These are phyloP conservation scores for Bauhinia variegata DNA, from an alignment of 306 rosid species.

Conservation along the genomic window DNA sequence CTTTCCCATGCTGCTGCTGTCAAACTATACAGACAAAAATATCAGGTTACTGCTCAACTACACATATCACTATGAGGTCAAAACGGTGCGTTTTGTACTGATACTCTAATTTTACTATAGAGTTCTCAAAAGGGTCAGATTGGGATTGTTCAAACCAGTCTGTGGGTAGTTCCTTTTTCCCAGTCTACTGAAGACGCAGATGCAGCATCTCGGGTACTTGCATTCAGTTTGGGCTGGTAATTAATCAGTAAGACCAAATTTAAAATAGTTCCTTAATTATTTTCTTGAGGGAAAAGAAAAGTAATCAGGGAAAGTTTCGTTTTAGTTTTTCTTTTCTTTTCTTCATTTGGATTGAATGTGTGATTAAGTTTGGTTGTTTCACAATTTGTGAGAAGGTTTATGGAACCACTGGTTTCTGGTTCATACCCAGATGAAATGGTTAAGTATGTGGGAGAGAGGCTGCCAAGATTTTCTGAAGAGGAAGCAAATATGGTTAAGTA, in stretches of 20 bases:
- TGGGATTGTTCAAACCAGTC: conserved; percentile 33
- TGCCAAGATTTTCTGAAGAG: conserved; percentile 45
- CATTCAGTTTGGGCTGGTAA: conserved; percentile 43
- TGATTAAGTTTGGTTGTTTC: not conserved
- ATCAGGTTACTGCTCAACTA: conserved; percentile 23
- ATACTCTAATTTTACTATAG: conserved; percentile 2
- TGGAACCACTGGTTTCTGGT: conserved; percentile 47
- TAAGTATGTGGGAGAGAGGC: conserved; percentile 25
- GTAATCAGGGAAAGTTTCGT: no score
- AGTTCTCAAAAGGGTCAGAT: conserved; percentile 40
- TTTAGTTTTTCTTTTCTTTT: not conserved
- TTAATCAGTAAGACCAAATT: no score
- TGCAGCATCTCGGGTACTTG: conserved; percentile 35
- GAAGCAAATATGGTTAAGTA: conserved; percentile 38
- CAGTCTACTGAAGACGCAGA: conserved; percentile 24
- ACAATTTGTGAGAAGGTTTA: conserved; percentile 34
- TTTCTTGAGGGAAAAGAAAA: no score
- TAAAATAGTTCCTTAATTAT: no score
- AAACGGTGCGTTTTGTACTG: no score
- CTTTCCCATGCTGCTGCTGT: conserved; percentile 52
- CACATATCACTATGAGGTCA: no score
- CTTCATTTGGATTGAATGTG: not conserved
- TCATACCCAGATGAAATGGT: conserved; percentile 50
- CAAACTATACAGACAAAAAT: conserved; percentile 40
- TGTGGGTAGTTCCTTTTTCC: conserved; percentile 39